Conservation (phyloP, 2,329 filamentous ascomycete genomes). For the Fusarium nisikadoi region DNA sequence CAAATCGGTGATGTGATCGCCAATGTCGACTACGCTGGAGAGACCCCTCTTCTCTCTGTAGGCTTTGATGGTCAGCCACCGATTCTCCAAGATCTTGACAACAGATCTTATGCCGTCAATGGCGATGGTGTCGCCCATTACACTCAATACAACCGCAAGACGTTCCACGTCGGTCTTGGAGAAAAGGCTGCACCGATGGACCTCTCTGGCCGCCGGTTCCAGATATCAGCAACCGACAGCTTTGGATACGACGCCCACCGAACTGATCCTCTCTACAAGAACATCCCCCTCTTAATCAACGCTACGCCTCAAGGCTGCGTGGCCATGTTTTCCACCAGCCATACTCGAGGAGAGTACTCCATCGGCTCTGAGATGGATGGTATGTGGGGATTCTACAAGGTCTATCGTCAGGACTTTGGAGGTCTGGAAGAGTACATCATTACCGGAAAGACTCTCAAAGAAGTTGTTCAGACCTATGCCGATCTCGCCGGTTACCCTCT, state of each 20-base stretch:
- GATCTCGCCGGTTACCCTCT: conserved; percentile 74
- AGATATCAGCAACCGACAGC: conserved; percentile 74
- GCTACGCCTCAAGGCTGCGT: conserved; percentile 72
- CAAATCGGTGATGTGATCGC: conserved; percentile 61
- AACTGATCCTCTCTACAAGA: conserved; percentile 80
- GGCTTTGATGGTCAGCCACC: conserved; percentile 59
- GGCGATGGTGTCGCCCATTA: conserved; percentile 72
- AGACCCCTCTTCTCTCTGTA: conserved; percentile 67
- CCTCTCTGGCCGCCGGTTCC: conserved; percentile 72
- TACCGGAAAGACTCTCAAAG: conserved; percentile 71
- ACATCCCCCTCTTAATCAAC: conserved; percentile 78
- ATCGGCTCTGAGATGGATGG: conserved; percentile 80
- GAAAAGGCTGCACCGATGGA: conserved; percentile 81
- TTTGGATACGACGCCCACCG: conserved; percentile 79
- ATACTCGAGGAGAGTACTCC: conserved; percentile 71
- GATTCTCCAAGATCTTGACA: conserved; percentile 70
- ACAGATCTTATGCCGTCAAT: conserved; percentile 73
- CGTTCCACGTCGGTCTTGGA: conserved; percentile 75
- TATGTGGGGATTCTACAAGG: conserved; percentile 79
- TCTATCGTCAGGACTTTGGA: conserved; percentile 77
- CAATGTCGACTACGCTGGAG: conserved; percentile 66
- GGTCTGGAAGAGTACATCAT: conserved; percentile 78
- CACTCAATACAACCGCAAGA: conserved; percentile 68
- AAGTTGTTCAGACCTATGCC: conserved; percentile 74
- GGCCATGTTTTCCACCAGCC: conserved; percentile 74